These are phyloP conservation scores for Chlamydomonas sp. DNA, from an alignment of 139 green algal genomes.

Conservation along the genomic window DNA sequence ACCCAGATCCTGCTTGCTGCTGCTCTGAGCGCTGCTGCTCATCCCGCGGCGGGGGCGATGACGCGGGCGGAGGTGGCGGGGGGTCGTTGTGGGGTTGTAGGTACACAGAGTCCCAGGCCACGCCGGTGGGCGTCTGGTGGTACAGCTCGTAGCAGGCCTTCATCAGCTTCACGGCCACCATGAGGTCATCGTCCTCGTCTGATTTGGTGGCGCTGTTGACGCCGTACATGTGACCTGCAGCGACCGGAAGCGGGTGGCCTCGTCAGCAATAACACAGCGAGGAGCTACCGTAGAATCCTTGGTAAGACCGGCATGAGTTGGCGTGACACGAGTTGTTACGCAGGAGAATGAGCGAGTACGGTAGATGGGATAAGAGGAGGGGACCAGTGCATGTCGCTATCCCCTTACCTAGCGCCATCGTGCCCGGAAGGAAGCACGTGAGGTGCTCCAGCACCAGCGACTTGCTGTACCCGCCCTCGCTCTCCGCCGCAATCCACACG, in stretches of 20 bases:
- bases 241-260: neutral
- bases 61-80: neutral
- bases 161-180: conserved; percentile 75
- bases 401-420: conserved; percentile 77
- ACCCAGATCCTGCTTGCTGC: neutral
- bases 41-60: neutral
- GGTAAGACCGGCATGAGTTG: too few relatives aligned
- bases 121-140: conserved; percentile 28
- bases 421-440: conserved; percentile 87
- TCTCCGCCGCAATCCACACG: conserved; percentile 33
- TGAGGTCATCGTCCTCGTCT: conserved; percentile 62
- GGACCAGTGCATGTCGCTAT: neutral
- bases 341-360: too few relatives aligned
- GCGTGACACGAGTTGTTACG: too few relatives aligned
- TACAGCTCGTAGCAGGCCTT: conserved; percentile 87
- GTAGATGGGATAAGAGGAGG: too few relatives aligned
- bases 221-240: conserved; percentile 59
- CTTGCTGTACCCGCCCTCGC: neutral
- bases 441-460: conserved; percentile 82
- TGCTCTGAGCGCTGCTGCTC: conserved; percentile 7
- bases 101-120: conserved; percentile 38
- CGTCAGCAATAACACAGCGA: neutral
- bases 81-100: neutral
- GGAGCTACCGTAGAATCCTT: too few relatives aligned
- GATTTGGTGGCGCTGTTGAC: conserved; percentile 23